Conservation (phyloP, 2,329 filamentous ascomycete genomes). For the Trichoderma breve region DNA sequence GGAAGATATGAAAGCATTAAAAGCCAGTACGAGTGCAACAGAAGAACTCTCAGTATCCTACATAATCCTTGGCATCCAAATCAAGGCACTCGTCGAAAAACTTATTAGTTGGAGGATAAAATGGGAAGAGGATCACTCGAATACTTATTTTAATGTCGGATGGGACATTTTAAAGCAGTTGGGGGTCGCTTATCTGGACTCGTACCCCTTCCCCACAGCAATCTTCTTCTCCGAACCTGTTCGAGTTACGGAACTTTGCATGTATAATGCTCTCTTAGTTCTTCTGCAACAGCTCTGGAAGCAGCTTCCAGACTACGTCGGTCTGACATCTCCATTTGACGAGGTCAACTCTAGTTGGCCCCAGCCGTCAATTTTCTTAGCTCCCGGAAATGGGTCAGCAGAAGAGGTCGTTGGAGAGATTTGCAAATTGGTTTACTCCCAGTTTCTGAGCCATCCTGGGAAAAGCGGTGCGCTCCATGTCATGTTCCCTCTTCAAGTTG, state of each 20-base stretch:
- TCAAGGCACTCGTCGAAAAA: background rate
- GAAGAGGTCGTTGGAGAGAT: background rate
- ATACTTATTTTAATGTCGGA: background rate
- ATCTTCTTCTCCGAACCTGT: background rate
- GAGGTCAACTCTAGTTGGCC: background rate
- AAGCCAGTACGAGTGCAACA: background rate
- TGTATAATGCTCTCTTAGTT: background rate
- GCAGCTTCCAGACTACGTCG: background rate
- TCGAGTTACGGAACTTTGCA: background rate
- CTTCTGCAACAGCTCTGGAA: background rate
- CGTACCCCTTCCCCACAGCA: background rate
- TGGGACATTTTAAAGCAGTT: background rate
- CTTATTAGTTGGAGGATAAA: background rate
- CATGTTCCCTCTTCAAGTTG: background rate
- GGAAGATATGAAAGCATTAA: background rate
- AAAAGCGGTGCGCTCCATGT: background rate
- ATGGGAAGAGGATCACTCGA: background rate
- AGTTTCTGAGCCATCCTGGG: background rate
- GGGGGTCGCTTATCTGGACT: background rate
- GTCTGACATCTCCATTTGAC: background rate
- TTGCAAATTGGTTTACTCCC: constrained; percentile 9
- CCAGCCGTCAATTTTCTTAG: background rate
- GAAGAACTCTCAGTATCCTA: background rate
- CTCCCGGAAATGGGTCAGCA: background rate
- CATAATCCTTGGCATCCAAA: background rate